Evolutionary conservation across 2,329 filamentous ascomycete genomes (phyloP).

Genomic region (Penicillium corylophilum): DNA sequence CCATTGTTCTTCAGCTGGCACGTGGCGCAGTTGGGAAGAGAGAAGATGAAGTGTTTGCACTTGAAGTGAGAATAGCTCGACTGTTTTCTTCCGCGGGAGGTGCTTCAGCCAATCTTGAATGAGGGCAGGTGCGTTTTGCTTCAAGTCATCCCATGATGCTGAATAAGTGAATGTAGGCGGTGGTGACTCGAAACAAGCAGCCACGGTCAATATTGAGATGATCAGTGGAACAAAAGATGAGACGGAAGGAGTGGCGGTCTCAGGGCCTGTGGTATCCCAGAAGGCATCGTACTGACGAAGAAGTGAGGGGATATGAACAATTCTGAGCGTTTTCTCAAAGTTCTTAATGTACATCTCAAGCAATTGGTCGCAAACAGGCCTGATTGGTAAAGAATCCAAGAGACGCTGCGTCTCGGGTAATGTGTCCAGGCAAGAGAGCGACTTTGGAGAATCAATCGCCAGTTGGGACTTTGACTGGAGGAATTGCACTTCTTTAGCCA

Average conservation of each 20-base stretch:
- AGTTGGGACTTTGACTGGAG: slow-evolving; percentile 19
- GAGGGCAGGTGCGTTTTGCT: slow-evolving; percentile 7
- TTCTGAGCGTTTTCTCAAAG: slow-evolving; percentile 19
- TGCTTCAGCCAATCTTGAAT: not conserved
- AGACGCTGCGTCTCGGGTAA: slow-evolving; percentile 18
- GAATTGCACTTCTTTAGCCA: slow-evolving; percentile 27
- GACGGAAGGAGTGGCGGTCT: slow-evolving; percentile 2
- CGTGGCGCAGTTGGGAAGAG: slow-evolving; percentile 12
- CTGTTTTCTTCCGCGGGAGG: not conserved
- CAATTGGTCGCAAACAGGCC: slow-evolving; percentile 18
- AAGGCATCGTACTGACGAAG: slow-evolving; percentile 14
- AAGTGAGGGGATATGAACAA: slow-evolving; percentile 24
- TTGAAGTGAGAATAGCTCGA: slow-evolving; percentile 1
- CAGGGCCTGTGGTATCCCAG: slow-evolving; percentile 10
- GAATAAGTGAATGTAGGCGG: slow-evolving; percentile 4
- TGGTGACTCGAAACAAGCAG: not conserved
- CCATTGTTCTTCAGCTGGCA: slow-evolving; percentile 30
- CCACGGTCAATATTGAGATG: slow-evolving; percentile 14
- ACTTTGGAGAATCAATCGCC: slow-evolving; percentile 13
- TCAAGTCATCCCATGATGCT: slow-evolving; percentile 19
- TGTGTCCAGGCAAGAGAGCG: slow-evolving; percentile 9
- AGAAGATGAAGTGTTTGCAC: slow-evolving; percentile 16
- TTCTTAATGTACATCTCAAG: slow-evolving; percentile 17
- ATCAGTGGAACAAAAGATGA: slow-evolving; percentile 18
- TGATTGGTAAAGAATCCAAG: slow-evolving; percentile 11